Evolutionary conservation across 768 basidiomycete genomes (phyloP), one percentile per base, ranked within the genome.

Genomic region (Boletellus ananiceps): DNA sequence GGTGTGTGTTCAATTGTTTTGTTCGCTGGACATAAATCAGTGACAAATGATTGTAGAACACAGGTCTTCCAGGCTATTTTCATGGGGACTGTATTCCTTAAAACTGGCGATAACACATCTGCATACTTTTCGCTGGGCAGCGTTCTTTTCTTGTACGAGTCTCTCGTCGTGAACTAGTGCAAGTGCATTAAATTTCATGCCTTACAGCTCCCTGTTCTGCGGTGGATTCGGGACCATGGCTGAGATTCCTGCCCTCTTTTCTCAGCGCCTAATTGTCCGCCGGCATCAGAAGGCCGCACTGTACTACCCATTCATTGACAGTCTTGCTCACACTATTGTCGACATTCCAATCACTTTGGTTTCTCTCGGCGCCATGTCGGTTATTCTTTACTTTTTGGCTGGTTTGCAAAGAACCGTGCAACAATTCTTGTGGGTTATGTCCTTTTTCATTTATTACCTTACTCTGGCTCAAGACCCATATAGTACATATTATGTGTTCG

Each of bases 121-220:
- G 45, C 48, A n/a, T 67, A 54, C 46, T 60, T 56, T 46, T 82
- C 84, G n/a, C 79, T 88, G 16, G 87, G 86, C 35, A 83, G 88
- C 68, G 74, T 85, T 19, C 70, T 92, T 16, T 90, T 86, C 76
- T 88, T 89, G 78, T 84, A 62, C 31, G 79, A 68, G 31, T 33
- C 15, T 32, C 15, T 18, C 8, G 3, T 16, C 7, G 25, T 23
- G 11, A 18, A 18, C n/a, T 1, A 3, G 27, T 40, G n/a, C 16
- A 46, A 16, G 13, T 2, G 15, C 1, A 37, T 8, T 58, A 21
- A 57, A 12, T 37, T 9, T 27, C 45, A 1, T 14, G 0, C 74
- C 38, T 68, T 69, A 50, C 73, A 76, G 52, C 69, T 70, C 16
- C 64, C 65, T 42, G 53, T 71, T 86, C 8, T 83, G 81, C 57